Evolutionary conservation across 2,329 filamentous ascomycete species (phyloP), one percentile per base, ranked within the genome.

Genomic region (Botrytis galanthina): DNA sequence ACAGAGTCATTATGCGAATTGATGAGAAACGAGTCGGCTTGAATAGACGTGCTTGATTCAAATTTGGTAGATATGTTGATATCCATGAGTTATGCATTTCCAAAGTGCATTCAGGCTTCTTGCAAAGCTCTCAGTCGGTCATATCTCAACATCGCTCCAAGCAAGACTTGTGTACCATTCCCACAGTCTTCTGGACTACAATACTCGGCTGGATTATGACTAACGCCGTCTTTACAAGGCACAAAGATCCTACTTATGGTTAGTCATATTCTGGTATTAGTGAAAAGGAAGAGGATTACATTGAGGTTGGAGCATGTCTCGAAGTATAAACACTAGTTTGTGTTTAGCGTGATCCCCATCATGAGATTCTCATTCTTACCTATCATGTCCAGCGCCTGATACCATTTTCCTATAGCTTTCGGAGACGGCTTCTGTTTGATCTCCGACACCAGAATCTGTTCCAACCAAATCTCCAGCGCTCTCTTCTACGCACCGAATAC

Each of bases 341-440:
- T 64, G 32, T 67, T 77, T 61, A 77, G 72, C 59, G 22, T 60
- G 10, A 32, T 35, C 37, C 26, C 29, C n/a, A 69, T 74, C n/a
- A 78, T 83, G 26, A 82, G 79, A 75, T 84, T 84, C 51, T 32
- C 12, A 70, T 42, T n/a, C 75, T 61, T 74, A 78, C 79, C 79
- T 84, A 76, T 91, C 89, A 80, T 91, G 89, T 0, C 90, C 89
- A n/a, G 90, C 90, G 37, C 89, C 89, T 75, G 85, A 88, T 74
- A 86, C 89, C 83, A 92, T 90, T 35, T 81, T 82, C 71, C 84
- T 83, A 64, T 84, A 83, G 64, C 86, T 79, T 66, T 85, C 83
- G 22, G 84, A 81, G 60, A 87, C 75, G 18, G 71, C 86, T 1
- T 89, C 86, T 1, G 90, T 86, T 2, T 91, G 84, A 7, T 85